A percentile compares a stretch with the other conserved stretches of the same genome.
Conservation (phyloP, 2,329 filamentous ascomycete species). For the Epichloe glyceriae region DNA sequence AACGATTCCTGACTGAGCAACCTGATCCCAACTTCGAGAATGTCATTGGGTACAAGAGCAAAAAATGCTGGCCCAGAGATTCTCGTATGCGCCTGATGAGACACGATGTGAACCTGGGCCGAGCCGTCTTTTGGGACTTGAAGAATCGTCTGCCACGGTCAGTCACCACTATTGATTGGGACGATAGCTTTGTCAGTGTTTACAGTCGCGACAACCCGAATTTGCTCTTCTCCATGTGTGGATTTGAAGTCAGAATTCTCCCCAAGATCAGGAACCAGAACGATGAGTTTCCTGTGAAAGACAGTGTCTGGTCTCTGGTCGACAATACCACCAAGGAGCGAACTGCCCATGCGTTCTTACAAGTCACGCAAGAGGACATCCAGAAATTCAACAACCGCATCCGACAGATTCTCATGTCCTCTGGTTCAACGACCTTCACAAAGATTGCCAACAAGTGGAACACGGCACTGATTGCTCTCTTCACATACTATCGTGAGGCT, state of each 20-base stretch:
- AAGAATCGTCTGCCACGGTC: conserved; percentile 93
- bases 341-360: conserved; percentile 92
- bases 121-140: conserved; percentile 96
- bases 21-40: conserved; percentile 99
- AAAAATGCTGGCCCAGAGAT: conserved; percentile 98
- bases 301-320: conserved; percentile 95
- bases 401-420: conserved; percentile 96
- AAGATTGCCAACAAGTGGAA: conserved; percentile 99
- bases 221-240: conserved; percentile 91
- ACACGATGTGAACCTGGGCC: conserved; percentile 93
- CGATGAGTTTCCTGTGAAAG: conserved; percentile 93
- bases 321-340: conserved; percentile 95
- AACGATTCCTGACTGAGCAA: conserved; percentile 94
- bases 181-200: conserved; percentile 95
- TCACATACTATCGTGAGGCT: conserved; percentile 97
- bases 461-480: conserved; percentile 88
- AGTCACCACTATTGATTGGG: conserved; percentile 96
- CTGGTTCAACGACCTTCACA: conserved; percentile 96
- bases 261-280: conserved; percentile 92
- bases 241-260: conserved; percentile 91
- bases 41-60: conserved; percentile 97
- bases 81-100: conserved; percentile 97
- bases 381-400: conserved; percentile 99
- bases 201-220: conserved; percentile 98
- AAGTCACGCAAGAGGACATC: conserved; percentile 95